Conservation (phyloP, 495 filamentous ascomycete genomes). For the Venustampulla echinocandica region DNA sequence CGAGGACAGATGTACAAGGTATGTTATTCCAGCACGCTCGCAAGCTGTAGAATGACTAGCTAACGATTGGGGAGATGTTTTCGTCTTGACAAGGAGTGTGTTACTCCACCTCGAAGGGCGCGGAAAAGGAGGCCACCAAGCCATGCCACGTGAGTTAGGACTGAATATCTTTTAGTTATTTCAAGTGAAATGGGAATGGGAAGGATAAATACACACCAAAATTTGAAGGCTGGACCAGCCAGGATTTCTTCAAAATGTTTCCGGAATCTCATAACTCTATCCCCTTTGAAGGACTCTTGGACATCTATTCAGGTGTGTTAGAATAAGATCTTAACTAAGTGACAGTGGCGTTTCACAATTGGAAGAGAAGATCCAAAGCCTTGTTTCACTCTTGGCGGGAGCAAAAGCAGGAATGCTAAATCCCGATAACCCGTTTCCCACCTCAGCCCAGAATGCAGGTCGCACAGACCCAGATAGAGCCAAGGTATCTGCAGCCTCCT, state of each 20-base stretch:
- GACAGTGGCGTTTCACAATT: slow-evolving; percentile 14
- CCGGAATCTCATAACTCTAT: no score
- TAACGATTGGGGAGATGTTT: slow-evolving; percentile 15
- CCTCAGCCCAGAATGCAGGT: neutral
- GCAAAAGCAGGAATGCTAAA: neutral
- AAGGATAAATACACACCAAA: neutral
- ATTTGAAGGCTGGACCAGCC: no score
- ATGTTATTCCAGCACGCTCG: neutral
- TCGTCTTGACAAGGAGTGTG: slow-evolving; percentile 15
- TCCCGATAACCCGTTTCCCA: neutral
- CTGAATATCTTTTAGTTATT: neutral
- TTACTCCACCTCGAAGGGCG: neutral
- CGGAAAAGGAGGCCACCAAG: slow-evolving; percentile 18
- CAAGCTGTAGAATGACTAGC: neutral
- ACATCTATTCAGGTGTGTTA: neutral
- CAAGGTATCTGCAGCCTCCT: neutral
- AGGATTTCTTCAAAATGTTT: no score
- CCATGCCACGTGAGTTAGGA: slow-evolving; percentile 5
- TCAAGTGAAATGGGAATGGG: neutral
- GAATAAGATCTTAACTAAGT: neutral
- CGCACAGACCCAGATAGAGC: neutral
- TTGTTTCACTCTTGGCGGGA: slow-evolving; percentile 14
- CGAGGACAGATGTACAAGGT: slow-evolving; percentile 12
- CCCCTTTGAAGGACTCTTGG: neutral
- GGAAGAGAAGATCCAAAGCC: slow-evolving; percentile 19